Conservation (phyloP, 2,329 filamentous ascomycete genomes). For the Pseudocercospora crystallina region DNA sequence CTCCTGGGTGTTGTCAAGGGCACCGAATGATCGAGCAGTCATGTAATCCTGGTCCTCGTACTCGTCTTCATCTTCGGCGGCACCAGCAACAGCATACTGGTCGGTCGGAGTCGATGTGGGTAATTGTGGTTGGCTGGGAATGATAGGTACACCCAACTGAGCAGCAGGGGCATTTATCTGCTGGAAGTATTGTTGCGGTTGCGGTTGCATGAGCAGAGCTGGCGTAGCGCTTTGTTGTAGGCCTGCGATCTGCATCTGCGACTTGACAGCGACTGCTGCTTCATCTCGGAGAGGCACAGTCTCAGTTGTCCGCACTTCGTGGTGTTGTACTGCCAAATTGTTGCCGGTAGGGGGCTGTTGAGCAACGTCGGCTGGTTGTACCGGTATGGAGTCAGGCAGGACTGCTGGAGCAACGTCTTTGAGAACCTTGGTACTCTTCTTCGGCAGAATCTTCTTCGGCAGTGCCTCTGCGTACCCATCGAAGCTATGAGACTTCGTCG, state of each 20-base stretch:
- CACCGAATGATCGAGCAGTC: constrained; percentile 75
- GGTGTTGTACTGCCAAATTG: constrained; percentile 20
- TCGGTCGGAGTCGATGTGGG: constrained; percentile 15
- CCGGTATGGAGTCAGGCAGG: constrained; percentile 9
- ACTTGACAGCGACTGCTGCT: constrained; percentile 6
- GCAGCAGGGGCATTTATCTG: no score
- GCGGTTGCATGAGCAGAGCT: constrained; percentile 3
- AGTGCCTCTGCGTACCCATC: background rate
- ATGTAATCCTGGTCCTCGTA: constrained; percentile 69
- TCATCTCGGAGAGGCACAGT: constrained; percentile 31
- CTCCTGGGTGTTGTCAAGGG: constrained; percentile 68
- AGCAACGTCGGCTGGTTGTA: constrained; percentile 1
- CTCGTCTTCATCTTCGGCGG: constrained; percentile 68
- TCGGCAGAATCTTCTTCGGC: constrained; percentile 31
- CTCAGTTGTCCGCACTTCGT: constrained; percentile 30
- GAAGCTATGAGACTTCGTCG: constrained; percentile 4
- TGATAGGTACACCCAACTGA: no score
- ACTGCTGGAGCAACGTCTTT: constrained; percentile 22
- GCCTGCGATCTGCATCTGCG: constrained; percentile 1
- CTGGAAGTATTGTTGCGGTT: constrained; percentile 9
- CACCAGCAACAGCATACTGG: constrained; percentile 17
- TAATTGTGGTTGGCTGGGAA: constrained; percentile 1
- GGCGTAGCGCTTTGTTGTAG: background rate
- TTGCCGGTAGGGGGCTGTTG: constrained; percentile 3
- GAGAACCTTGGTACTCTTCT: constrained; percentile 36